A percentile compares a stretch with the other conserved stretches of the same genome.
Evolutionary conservation across 495 filamentous ascomycete genomes (phyloP).

Genomic region (Cercophora sp.): DNA sequence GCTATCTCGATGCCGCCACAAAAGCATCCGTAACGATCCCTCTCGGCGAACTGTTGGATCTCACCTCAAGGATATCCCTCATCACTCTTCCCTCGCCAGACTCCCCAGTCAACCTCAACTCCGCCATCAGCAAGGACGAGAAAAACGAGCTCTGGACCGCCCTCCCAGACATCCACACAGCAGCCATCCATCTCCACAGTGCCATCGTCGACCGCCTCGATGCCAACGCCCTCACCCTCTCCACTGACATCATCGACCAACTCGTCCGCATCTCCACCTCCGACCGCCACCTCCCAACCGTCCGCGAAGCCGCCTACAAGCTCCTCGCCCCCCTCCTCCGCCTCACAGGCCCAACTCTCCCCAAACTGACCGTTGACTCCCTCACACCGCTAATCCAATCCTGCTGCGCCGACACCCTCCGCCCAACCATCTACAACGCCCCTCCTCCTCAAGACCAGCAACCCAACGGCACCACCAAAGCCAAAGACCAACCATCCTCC

Average conservation of each 20-base stretch:
- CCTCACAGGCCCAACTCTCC: slow-evolving; percentile 58
- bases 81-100: slow-evolving; percentile 53
- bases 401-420: slow-evolving; percentile 63
- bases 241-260: slow-evolving; percentile 61
- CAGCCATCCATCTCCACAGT: slow-evolving; percentile 56
- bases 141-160: slow-evolving; percentile 66
- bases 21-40: slow-evolving; percentile 58
- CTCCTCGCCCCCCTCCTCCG: slow-evolving; percentile 51
- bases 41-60: slow-evolving; percentile 59
- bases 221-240: slow-evolving; percentile 48
- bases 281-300: slow-evolving; percentile 50
- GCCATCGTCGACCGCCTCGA: slow-evolving; percentile 52
- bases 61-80: slow-evolving; percentile 64
- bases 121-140: slow-evolving; percentile 71
- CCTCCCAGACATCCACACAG: slow-evolving; percentile 68
- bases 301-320: slow-evolving; percentile 59
- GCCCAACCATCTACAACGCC: slow-evolving; percentile 32
- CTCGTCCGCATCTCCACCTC: slow-evolving; percentile 63
- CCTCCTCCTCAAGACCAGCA: neutral
- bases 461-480: slow-evolving; percentile 5
- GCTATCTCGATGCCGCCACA: slow-evolving; percentile 51
- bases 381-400: slow-evolving; percentile 53
- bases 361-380: slow-evolving; percentile 56
- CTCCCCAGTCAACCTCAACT: slow-evolving; percentile 49
- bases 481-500: slow-evolving; percentile 31